A percentile compares a stretch with the other conserved stretches of the same genome.
Evolutionary conservation across 495 filamentous ascomycete genomes (phyloP).

Genomic region (Aspergillus panamensis): DNA sequence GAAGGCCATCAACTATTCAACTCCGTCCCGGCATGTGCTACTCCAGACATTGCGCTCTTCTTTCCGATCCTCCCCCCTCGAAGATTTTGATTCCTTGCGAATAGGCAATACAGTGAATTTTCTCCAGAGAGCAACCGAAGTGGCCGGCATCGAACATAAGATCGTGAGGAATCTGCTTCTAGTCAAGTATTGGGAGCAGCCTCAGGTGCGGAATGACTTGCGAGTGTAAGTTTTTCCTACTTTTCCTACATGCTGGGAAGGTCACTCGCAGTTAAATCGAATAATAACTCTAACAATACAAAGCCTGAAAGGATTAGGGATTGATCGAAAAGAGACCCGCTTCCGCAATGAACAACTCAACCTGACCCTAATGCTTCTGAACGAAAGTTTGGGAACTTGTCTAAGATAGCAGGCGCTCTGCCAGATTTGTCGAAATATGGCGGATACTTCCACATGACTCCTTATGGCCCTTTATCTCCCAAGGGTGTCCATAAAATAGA

Average conservation of each 20-base stretch:
- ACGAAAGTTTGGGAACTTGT: slow-evolving; percentile 67
- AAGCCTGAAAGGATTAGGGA: slow-evolving; percentile 33
- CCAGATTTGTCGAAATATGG: background rate
- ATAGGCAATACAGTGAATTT: slow-evolving; percentile 76
- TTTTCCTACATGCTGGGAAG: background rate
- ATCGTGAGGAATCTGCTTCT: slow-evolving; percentile 73
- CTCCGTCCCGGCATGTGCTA: slow-evolving; percentile 66
- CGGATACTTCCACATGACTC: background rate
- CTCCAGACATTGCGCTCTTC: slow-evolving; percentile 61
- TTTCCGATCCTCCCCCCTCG: slow-evolving; percentile 58
- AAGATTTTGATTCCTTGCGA: slow-evolving; percentile 54
- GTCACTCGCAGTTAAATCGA: background rate
- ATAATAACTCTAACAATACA: slow-evolving; percentile 21
- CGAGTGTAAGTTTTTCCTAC: slow-evolving; percentile 43
- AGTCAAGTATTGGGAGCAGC: slow-evolving; percentile 56
- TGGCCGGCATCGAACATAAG: slow-evolving; percentile 71
- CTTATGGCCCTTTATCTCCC: too few relatives aligned
- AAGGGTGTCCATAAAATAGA: too few relatives aligned
- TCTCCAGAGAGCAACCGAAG: slow-evolving; percentile 61
- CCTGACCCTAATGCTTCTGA: slow-evolving; percentile 65
- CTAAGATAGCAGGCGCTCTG: slow-evolving; percentile 45
- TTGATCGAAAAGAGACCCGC: slow-evolving; percentile 26
- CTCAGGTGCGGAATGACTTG: slow-evolving; percentile 33
- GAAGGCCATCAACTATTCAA: slow-evolving; percentile 75
- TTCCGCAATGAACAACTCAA: slow-evolving; percentile 55